Conservation (phyloP, 306 rosid species). For the Sphenostylis stenocarpa region DNA sequence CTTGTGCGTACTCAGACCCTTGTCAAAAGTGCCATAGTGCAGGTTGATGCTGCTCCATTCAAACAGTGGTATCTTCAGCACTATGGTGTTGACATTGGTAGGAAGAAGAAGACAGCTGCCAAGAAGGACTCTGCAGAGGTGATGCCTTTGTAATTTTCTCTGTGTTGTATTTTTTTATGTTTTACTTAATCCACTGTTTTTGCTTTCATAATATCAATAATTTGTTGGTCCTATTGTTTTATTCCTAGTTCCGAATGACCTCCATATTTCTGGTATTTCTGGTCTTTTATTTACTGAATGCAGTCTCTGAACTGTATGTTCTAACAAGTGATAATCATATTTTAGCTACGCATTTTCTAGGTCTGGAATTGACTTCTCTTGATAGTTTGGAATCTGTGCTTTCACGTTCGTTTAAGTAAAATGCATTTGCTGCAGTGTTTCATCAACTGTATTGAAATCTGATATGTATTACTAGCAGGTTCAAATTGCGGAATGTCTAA, state of each 20-base stretch:
- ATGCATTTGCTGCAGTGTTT: background rate
- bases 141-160: background rate
- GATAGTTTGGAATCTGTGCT: background rate
- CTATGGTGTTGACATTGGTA: constrained; percentile 58
- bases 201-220: background rate
- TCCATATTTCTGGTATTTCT: background rate
- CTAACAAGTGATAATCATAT: too few relatives aligned
- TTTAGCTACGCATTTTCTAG: background rate
- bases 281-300: background rate
- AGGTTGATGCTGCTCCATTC: constrained; percentile 64
- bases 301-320: background rate
- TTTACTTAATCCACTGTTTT: background rate
- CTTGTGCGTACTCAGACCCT: constrained; percentile 61
- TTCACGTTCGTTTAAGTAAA: background rate
- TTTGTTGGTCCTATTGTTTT: background rate
- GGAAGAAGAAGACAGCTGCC: constrained; percentile 48
- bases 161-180: background rate
- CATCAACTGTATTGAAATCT: background rate
- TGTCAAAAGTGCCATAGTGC: constrained; percentile 59
- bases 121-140: constrained; percentile 55
- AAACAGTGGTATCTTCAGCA: constrained; percentile 70
- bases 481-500: background rate
- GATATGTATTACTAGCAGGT: background rate
- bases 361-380: background rate
- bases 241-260: background rate